Base-by-base conservation (phyloP, 768 basidiomycete species). In the Hysterangium stoloniferum region DNA sequence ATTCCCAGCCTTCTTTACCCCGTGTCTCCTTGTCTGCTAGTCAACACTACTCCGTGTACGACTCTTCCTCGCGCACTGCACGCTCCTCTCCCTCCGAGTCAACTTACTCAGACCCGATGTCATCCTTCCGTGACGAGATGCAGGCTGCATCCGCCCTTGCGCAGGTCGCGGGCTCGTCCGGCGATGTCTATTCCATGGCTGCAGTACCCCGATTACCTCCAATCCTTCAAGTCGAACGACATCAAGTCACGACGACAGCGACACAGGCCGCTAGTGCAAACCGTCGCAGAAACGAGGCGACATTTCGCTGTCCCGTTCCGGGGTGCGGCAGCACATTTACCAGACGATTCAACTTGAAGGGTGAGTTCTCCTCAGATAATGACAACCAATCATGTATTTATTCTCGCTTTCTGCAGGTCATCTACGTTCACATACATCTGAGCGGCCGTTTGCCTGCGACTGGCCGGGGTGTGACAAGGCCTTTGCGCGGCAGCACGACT, bases 261-360 rank as follows among this genome's bases (percentile, higher is more conserved):
- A 97, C 93, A 1, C 91, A 94, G 66, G 76, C 86, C 2, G 93
- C 93, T 11, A 92, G 89, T 63, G 87, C 87, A 45, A 92, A 86
- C 64, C 75, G 93, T 48, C 73, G 93, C 44, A 76, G 90, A 59
- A 94, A 93, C 61, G 89, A 92, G 63, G 93, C 93, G 0, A 82
- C 89, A 59, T 96, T 95, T 66, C 76, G 82, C 53, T 97, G 93
- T 67, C 93, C 94, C 4, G 90, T 97, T 13, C 88, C 90, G 8
- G 92, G 91, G 11, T 97, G 93, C 70, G 91, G 90, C 38, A 92
- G 89, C 66, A 95, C 93, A n/a, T 97, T 97, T 67, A 97, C 93
- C 60, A 80, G 89, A 63, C 77, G 88, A 51, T 92, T 92, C 71
- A 92, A 92, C 67, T 66, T 92, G 48, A 71, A 84, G 77, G 89